Conservation (phyloP, 345 rosid species). For the Lagerstroemia speciosa region DNA sequence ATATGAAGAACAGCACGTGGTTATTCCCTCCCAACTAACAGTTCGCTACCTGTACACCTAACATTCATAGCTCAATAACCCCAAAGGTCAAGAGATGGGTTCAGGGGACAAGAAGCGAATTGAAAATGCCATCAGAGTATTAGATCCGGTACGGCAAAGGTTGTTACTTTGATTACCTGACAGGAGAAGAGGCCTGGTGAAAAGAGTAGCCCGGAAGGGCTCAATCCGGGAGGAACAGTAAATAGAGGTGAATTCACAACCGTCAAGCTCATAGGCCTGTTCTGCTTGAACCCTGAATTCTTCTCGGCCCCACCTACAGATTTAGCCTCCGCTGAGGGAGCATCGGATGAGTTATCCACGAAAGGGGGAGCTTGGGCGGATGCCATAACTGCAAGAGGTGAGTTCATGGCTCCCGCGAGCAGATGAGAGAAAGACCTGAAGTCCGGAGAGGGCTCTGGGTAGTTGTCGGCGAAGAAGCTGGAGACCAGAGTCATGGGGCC, state of each 20-base stretch:
- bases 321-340: constrained; percentile 18
- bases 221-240: constrained; percentile 78
- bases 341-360: background rate
- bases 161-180: constrained; percentile 16
- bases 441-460: constrained; percentile 34
- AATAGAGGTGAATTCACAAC: constrained; percentile 48
- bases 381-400: constrained; percentile 38
- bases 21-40: background rate
- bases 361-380: constrained; percentile 9
- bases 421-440: constrained; percentile 75
- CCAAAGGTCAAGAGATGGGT: background rate
- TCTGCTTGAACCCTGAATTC: constrained; percentile 42
- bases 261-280: constrained; percentile 36
- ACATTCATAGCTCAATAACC: background rate
- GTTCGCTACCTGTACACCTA: background rate
- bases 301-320: constrained; percentile 14
- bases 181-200: constrained; percentile 76
- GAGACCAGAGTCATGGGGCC: constrained; percentile 91
- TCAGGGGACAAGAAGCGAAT: background rate
- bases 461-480: constrained; percentile 59
- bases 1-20: background rate
- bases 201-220: constrained; percentile 83
- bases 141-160: background rate
- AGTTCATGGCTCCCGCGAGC: constrained; percentile 80
- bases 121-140: background rate